Evolutionary conservation across 331 rosid species (phyloP), one percentile per base, ranked within the genome.

Genomic region (Saraca asoca): DNA sequence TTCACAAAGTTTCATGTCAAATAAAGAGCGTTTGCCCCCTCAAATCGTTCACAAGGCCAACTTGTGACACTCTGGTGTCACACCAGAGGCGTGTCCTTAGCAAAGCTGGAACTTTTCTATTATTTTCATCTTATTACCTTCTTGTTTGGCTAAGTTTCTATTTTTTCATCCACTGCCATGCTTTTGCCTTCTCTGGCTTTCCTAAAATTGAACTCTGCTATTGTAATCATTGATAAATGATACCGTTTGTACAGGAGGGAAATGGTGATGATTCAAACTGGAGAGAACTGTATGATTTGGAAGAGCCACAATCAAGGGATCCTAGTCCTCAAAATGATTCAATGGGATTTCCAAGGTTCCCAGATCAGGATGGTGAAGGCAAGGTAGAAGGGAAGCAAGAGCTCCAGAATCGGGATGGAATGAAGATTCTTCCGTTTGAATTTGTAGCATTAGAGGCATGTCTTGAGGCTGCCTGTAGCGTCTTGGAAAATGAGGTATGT

Each of bases 371-470:
- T 34, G 80, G 49, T 62, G 81, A 78, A 53, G 81, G 70, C 12
- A 75, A 82, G 71, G 79, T 18, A 44, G 82, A 59, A 48, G 79
- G 51, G 60, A 88, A 69, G 39, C 82, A 80, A 69, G 76, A 79
- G 62, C 75, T 77, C 41, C 89, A 85, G 64, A 80, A 79, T 65
- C 80, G 59, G 3, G 92, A 85, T n/a, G 84, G 87, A 44, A 69
- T 83, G 75, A 94, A 90, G 84, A 75, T 84, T 57, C 94, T 85
- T 11, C 99, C 99, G 0, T 94, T 94, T n/a, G 96, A 90, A 75
- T 94, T 94, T 68, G 90, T 90, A 0, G 95, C 97, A 2, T 73
- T 90, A 45, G 99, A 94, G 78, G 90, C 97, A 5, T 90, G 99
- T 71, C 97, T 94, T 29, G 99, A 94, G 72, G 92, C 99, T 3